Evolutionary conservation across 371 early-diverging fungal genomes (phyloP).

Genomic region (Apophysomyces sp.): DNA sequence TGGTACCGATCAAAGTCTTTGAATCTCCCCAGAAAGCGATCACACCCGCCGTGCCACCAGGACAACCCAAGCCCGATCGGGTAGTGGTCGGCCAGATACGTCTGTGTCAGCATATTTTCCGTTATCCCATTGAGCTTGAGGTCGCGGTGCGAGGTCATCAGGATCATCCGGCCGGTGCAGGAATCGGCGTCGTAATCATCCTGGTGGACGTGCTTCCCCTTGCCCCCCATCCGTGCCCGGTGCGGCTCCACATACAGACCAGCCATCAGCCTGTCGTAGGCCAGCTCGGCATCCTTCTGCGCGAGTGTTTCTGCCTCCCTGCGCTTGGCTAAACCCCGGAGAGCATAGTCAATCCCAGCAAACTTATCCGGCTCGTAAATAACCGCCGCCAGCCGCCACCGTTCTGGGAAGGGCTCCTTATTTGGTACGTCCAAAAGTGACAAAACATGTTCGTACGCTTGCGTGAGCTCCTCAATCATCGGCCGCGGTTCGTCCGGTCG

Average conservation of each 20-base stretch:
- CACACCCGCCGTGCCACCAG: slow-evolving; percentile 30
- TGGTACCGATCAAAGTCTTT: slow-evolving; percentile 15
- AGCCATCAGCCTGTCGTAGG: slow-evolving; percentile 9
- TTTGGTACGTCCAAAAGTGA: slow-evolving; percentile 14
- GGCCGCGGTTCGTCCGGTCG: slow-evolving; percentile 14
- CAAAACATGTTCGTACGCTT: slow-evolving; percentile 18
- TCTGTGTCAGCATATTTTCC: slow-evolving; percentile 21
- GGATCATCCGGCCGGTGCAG: slow-evolving; percentile 24
- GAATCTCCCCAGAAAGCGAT: slow-evolving; percentile 22
- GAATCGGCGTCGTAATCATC: not conserved
- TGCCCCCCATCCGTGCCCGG: slow-evolving; percentile 26
- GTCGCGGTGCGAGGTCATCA: slow-evolving; percentile 31
- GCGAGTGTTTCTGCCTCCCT: slow-evolving; percentile 16
- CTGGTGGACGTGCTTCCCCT: slow-evolving; percentile 20
- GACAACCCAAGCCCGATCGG: slow-evolving; percentile 28
- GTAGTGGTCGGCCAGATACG: slow-evolving; percentile 21
- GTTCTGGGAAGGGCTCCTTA: slow-evolving; percentile 19
- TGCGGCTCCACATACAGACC: slow-evolving; percentile 12
- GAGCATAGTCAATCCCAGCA: slow-evolving; percentile 27
- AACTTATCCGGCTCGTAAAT: slow-evolving; percentile 19
- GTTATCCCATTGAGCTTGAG: slow-evolving; percentile 21
- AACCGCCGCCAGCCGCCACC: slow-evolving; percentile 1
- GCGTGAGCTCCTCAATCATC: slow-evolving; percentile 8
- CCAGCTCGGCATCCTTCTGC: slow-evolving; percentile 8
- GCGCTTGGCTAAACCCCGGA: slow-evolving; percentile 2